phyloP scores from a whole-genome alignment of 1,139 yeast species.

The Candida neerlandica region DNA sequence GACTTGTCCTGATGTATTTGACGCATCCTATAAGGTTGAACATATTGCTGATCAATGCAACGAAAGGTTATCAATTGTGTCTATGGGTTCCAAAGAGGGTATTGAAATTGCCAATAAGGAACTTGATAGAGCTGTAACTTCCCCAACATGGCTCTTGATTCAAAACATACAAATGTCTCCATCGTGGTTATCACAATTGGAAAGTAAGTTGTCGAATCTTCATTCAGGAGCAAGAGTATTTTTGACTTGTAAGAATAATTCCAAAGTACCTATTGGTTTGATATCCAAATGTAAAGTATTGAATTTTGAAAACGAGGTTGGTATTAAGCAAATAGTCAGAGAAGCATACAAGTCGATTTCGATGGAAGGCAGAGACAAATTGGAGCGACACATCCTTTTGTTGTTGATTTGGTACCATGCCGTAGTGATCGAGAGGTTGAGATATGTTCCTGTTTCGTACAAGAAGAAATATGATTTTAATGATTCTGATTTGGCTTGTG shows the following conservation, averaged over 20 bases:
- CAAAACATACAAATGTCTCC: conserved; percentile 80
- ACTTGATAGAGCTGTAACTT: conserved; percentile 44
- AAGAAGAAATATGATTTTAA: conserved; percentile 64
- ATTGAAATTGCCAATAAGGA: conserved; percentile 56
- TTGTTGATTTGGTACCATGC: conserved; percentile 73
- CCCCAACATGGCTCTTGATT: conserved; percentile 68
- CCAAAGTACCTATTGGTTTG: conserved; percentile 54
- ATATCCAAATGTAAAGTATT: conserved; percentile 54
- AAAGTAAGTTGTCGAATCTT: conserved; percentile 41
- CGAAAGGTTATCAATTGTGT: conserved; percentile 44
- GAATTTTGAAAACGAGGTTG: conserved; percentile 63
- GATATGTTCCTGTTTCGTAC: conserved; percentile 68
- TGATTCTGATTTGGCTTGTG: conserved; percentile 70
- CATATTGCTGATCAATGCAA: conserved; percentile 36
- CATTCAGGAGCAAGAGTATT: conserved; percentile 50
- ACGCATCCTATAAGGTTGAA: conserved; percentile 62
- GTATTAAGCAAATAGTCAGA: conserved; percentile 52
- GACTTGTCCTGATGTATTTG: conserved; percentile 64
- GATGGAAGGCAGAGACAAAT: conserved; percentile 19
- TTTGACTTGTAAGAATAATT: conserved; percentile 56
- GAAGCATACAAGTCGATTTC: conserved; percentile 42
- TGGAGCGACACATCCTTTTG: conserved; percentile 53
- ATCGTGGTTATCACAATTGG: conserved; percentile 60
- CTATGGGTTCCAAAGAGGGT: conserved; percentile 82
- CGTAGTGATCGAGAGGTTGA: conserved; percentile 56